These are phyloP conservation scores for Termitomyces sp. DNA, from an alignment of 768 basidiomycete genomes.

Conservation along the genomic window DNA sequence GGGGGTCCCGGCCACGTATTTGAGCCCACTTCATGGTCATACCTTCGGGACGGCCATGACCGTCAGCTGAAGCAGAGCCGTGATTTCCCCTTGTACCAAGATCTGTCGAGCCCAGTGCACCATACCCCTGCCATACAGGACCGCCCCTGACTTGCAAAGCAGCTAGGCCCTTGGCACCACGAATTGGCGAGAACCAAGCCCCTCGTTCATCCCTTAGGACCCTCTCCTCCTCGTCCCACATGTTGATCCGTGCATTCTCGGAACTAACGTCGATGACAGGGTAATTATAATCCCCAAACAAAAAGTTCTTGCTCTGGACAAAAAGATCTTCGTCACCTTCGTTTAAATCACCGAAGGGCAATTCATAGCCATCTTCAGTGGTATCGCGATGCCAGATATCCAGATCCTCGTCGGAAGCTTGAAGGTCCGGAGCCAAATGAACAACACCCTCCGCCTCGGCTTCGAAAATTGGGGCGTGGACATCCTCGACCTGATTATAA, in stretches of 20 bases:
- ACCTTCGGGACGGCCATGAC: constrained; percentile 37
- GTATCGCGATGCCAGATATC: constrained; percentile 30
- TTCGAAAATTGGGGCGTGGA: constrained; percentile 69
- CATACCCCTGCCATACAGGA: constrained; percentile 51
- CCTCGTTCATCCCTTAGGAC: constrained; percentile 71
- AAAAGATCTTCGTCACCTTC: constrained; percentile 74
- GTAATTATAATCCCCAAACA: constrained; percentile 91
- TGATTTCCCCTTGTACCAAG: neutral
- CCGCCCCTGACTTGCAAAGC: constrained; percentile 30
- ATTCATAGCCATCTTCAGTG: constrained; percentile 41
- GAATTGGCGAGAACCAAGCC: constrained; percentile 63
- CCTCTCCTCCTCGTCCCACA: constrained; percentile 85
- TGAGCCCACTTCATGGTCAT: constrained; percentile 41
- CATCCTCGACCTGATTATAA: constrained; percentile 43
- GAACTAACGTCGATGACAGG: constrained; percentile 86
- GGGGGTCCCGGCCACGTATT: constrained; percentile 12
- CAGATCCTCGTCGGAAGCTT: constrained; percentile 31
- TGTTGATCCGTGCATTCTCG: constrained; percentile 54
- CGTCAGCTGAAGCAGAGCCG: constrained; percentile 21
- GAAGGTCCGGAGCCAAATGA: constrained; percentile 56
- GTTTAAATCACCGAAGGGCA: constrained; percentile 67
- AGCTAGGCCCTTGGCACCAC: constrained; percentile 37
- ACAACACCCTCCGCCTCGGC: constrained; percentile 59
- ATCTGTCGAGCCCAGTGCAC: constrained; percentile 38
- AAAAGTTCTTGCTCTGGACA: constrained; percentile 64